Evolutionary conservation across 805 yeast genomes (phyloP).

Genomic region (Cyberlindnera euphorbiiphila): DNA sequence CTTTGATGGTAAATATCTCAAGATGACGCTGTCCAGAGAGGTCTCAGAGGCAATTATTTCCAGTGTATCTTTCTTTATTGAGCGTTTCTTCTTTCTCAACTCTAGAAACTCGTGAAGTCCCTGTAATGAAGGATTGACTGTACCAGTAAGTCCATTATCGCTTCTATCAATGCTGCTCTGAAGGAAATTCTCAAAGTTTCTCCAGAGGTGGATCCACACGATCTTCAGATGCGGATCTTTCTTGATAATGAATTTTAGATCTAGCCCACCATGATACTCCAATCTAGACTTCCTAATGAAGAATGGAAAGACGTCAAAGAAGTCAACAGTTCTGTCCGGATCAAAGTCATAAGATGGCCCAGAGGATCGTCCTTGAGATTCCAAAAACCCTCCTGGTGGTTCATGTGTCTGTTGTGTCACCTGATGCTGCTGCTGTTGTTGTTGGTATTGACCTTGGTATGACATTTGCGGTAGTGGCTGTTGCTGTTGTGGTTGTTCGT

Average conservation of each 20-base stretch:
- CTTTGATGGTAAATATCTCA: slow-evolving; percentile 18
- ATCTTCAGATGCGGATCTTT: slow-evolving; percentile 41
- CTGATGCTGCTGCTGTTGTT: no score
- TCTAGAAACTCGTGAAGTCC: slow-evolving; percentile 9
- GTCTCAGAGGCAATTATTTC: background rate
- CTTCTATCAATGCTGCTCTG: slow-evolving; percentile 3
- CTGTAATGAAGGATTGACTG: background rate
- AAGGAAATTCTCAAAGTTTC: slow-evolving; percentile 10
- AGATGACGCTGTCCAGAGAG: slow-evolving; percentile 13
- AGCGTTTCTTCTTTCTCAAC: slow-evolving; percentile 16
- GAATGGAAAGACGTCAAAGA: slow-evolving; percentile 43
- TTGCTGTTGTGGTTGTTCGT: no score
- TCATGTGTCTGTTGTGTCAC: no score
- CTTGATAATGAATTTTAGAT: slow-evolving; percentile 44
- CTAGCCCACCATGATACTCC: slow-evolving; percentile 48
- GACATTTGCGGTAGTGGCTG: background rate
- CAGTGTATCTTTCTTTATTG: slow-evolving; percentile 6
- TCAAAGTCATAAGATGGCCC: slow-evolving; percentile 19
- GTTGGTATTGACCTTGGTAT: no score
- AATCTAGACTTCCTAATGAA: slow-evolving; percentile 37
- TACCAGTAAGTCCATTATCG: background rate
- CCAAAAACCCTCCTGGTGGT: background rate
- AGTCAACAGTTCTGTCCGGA: slow-evolving; percentile 36
- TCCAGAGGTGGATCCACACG: slow-evolving; percentile 32
- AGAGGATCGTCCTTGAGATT: background rate